These are phyloP conservation scores for Chondrus crispus DNA, from an alignment of 23 red algal species.

Conservation along the genomic window DNA sequence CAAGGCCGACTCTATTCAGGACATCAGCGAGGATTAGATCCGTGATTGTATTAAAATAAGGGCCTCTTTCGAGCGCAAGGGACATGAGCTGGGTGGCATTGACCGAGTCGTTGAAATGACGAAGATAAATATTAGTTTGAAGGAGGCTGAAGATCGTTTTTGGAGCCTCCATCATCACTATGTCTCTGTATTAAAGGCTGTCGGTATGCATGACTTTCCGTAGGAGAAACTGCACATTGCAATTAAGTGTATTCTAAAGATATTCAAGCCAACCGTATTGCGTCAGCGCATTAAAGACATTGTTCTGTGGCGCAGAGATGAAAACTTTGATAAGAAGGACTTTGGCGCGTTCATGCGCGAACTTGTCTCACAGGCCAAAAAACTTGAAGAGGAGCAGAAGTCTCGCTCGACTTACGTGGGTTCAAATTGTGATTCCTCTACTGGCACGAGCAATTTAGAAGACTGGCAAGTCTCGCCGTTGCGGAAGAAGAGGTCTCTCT, in stretches of 20 bases:
- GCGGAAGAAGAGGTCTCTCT: too few relatives aligned
- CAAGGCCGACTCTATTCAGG: not conserved
- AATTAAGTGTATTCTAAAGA: not conserved
- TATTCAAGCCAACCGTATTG: not conserved
- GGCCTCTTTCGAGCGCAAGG: not conserved
- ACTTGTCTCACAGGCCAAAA: not conserved
- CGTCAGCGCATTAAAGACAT: not conserved
- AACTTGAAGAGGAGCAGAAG: not conserved
- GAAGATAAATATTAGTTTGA: not conserved
- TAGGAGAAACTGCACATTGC: not conserved
- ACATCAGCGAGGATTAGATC: not conserved
- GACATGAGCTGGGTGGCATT: not conserved
- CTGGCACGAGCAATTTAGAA: too few relatives aligned
- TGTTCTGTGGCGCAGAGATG: not conserved
- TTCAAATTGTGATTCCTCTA: too few relatives aligned
- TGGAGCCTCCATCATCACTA: not conserved
- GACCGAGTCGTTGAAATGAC: not conserved
- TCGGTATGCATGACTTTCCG: not conserved
- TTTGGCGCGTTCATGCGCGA: not conserved
- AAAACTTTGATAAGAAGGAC: slow-evolving; percentile 1
- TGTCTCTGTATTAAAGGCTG: not conserved
- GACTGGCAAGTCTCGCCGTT: too few relatives aligned
- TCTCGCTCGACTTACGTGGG: too few relatives aligned
- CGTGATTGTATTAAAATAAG: not conserved
- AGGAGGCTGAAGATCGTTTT: not conserved